These are phyloP conservation scores for Schizopora paradoxa DNA, from an alignment of 1,284 basidiomycete genomes.

Conservation along the genomic window DNA sequence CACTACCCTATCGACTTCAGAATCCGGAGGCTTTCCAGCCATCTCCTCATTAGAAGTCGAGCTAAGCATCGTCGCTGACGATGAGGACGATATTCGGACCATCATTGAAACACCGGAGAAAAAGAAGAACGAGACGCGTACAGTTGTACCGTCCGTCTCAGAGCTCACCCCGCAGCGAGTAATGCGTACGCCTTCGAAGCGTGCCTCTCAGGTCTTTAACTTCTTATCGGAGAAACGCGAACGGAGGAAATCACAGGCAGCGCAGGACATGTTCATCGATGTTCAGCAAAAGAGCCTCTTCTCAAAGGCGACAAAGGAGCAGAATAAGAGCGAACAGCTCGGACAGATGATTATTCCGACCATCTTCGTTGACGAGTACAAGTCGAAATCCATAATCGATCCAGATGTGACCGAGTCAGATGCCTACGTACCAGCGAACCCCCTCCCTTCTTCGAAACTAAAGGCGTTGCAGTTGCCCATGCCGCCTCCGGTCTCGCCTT, in stretches of 20 bases:
- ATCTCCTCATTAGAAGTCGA: conserved; percentile 72
- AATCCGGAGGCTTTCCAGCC: conserved; percentile 37
- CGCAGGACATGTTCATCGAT: conserved; percentile 23
- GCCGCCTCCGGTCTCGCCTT: conserved; percentile 2
- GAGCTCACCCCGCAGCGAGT: conserved; percentile 10
- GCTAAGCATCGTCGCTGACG: conserved; percentile 44
- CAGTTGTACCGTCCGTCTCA: neutral
- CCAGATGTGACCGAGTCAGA: neutral
- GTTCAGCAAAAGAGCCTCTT: neutral
- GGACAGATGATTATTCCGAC: no score
- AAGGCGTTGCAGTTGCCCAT: neutral
- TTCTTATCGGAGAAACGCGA: conserved; percentile 46
- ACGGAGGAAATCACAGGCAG: conserved; percentile 17
- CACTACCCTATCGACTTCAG: conserved; percentile 22
- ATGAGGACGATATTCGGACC: conserved; percentile 9
- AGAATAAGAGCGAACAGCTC: no score
- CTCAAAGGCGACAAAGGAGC: no score
- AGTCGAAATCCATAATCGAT: no score
- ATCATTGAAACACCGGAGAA: no score
- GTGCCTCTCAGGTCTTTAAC: conserved; percentile 63
- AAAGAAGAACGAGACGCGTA: neutral
- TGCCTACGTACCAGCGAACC: neutral
- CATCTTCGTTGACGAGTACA: conserved; percentile 1
- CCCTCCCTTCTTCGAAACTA: neutral
- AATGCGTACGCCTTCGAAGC: conserved; percentile 40